These are phyloP conservation scores for Adansonia madagascariensis DNA, from an alignment of 441 rosid genomes.

Conservation along the genomic window DNA sequence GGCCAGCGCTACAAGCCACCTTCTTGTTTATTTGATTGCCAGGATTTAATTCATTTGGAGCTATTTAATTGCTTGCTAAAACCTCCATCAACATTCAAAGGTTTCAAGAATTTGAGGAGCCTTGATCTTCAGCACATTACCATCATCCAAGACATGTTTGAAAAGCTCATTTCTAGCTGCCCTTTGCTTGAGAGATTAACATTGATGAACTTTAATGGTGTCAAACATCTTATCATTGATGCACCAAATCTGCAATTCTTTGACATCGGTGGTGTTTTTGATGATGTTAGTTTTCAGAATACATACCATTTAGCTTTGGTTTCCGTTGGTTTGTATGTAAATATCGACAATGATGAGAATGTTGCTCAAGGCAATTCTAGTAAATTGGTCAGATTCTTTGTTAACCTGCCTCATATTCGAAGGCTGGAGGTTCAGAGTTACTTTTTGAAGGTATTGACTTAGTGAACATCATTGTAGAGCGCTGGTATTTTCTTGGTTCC, in stretches of 20 bases:
- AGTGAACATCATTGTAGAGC: not conserved
- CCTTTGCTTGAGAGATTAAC: slow-evolving; percentile 69
- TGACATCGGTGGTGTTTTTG: slow-evolving; percentile 64
- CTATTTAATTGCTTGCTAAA: slow-evolving; percentile 70
- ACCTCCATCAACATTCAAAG: slow-evolving; percentile 57
- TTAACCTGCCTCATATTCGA: slow-evolving; percentile 66
- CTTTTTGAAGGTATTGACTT: slow-evolving; percentile 58
- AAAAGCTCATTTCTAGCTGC: slow-evolving; percentile 57
- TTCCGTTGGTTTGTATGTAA: slow-evolving; percentile 63
- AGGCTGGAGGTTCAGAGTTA: slow-evolving; percentile 76
- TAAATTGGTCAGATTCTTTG: slow-evolving; percentile 66
- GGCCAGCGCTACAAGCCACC: slow-evolving; percentile 70
- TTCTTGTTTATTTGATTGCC: slow-evolving; percentile 55
- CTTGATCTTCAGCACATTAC: slow-evolving; percentile 79
- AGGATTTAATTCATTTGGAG: slow-evolving; percentile 63
- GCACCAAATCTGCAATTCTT: slow-evolving; percentile 74
- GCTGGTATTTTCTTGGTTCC: not conserved
- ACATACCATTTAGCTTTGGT: slow-evolving; percentile 53
- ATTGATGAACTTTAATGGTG: slow-evolving; percentile 73
- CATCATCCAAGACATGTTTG: slow-evolving; percentile 58
- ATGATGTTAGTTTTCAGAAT: slow-evolving; percentile 58
- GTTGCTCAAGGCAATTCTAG: slow-evolving; percentile 41
- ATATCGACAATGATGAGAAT: slow-evolving; percentile 42
- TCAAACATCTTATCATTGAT: slow-evolving; percentile 57
- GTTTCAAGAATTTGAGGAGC: slow-evolving; percentile 67